phyloP scores from a whole-genome alignment of 2,329 filamentous ascomycete species.

The Monosporascus sp. region DNA sequence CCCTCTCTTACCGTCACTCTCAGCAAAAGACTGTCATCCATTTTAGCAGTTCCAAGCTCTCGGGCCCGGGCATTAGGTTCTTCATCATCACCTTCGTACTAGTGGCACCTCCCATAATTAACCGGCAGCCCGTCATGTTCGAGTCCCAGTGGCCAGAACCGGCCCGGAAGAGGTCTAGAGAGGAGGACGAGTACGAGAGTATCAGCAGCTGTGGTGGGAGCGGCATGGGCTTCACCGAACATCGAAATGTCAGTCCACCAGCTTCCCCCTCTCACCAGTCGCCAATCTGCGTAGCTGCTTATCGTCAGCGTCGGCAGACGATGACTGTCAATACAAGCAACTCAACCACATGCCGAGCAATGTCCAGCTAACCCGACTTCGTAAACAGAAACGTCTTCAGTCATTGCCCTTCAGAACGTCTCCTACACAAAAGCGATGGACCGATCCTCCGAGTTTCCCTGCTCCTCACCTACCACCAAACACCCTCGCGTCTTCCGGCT shows the following conservation, averaged over 20 bases:
- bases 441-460: conserved; percentile 22
- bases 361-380: conserved; percentile 5
- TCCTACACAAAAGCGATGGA: conserved; percentile 33
- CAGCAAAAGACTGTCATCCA: neutral
- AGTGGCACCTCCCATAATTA: neutral
- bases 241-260: conserved; percentile 25
- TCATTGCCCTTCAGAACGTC: conserved; percentile 46
- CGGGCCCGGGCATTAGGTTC: too few species aligned
- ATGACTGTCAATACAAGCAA: neutral
- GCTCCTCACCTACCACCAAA: conserved; percentile 23
- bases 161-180: conserved; percentile 23
- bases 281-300: neutral
- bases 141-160: conserved; percentile 13
- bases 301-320: neutral
- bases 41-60: too few species aligned
- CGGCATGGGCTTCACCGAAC: conserved; percentile 24
- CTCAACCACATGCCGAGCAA: neutral
- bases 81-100: too few species aligned
- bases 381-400: conserved; percentile 48
- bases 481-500: conserved; percentile 35
- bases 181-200: conserved; percentile 19
- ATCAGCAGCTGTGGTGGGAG: conserved; percentile 12
- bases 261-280: neutral
- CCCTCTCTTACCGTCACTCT: neutral
- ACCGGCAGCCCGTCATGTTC: conserved; percentile 9